phyloP scores from a whole-genome alignment of 1,139 yeast genomes.

The Blastobotrys arbuscula region DNA sequence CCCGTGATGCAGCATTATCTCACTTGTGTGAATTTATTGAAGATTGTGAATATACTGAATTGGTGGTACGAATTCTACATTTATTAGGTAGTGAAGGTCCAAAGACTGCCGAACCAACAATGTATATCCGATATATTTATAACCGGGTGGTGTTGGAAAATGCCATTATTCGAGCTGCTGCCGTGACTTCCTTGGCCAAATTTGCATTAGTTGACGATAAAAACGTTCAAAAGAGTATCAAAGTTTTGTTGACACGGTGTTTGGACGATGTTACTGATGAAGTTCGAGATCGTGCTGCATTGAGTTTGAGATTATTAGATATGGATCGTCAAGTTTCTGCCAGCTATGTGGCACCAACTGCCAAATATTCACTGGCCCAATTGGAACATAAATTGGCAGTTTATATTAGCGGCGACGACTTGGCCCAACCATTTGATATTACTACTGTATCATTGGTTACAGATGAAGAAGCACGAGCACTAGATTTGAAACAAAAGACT shows the following conservation, averaged over 20 bases:
- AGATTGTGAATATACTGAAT: conserved; percentile 94
- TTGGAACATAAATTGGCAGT: conserved; percentile 72
- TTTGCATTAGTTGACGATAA: conserved; percentile 79
- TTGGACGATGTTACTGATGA: conserved; percentile 90
- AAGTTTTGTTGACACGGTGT: conserved; percentile 73
- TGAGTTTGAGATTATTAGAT: conserved; percentile 65
- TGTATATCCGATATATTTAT: conserved; percentile 92
- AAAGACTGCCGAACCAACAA: conserved; percentile 73
- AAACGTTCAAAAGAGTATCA: conserved; percentile 60
- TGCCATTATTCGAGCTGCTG: conserved; percentile 91
- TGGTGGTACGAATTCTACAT: conserved; percentile 85
- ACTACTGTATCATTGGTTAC: conserved; percentile 56
- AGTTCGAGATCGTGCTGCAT: conserved; percentile 95
- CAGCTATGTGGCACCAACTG: conserved; percentile 57
- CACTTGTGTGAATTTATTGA: conserved; percentile 94
- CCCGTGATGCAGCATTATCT: conserved; percentile 81
- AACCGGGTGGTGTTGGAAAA: conserved; percentile 95
- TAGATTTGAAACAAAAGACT: conserved; percentile 42
- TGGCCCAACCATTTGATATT: conserved; percentile 64
- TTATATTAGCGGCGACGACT: conserved; percentile 59
- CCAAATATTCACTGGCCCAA: conserved; percentile 65
- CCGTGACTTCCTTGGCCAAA: conserved; percentile 86
- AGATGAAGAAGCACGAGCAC: conserved; percentile 58
- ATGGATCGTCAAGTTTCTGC: conserved; percentile 43
- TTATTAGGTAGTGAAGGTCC: conserved; percentile 95